Base-by-base conservation (phyloP, 108 stramenopile genomes). In the Mayamaea pseudoterrestris region DNA sequence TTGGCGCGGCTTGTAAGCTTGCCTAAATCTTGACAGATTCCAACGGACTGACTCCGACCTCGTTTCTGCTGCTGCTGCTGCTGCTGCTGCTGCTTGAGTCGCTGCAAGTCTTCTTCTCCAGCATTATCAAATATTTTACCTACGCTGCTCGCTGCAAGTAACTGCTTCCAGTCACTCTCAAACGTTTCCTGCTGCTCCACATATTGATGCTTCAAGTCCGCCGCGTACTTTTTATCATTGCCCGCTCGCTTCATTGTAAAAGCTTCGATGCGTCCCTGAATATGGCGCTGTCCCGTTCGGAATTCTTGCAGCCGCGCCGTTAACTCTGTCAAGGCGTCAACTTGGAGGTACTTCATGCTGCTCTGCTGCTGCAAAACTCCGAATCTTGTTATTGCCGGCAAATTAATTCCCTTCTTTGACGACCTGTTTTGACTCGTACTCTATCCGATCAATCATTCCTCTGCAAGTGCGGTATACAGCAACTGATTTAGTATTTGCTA, bases 241-340 rank as follows among this genome's bases (percentile, higher is more conserved):
- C 79, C 76, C 0, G 74, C 88, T 14, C 88, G 59, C 56, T 90
- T 90, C 78, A 81, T 85, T 1, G 78, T 74, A 65, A 73, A 90
- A 25, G 83, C 88, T 63, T 90, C 88, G 27, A 90, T 64, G 17
- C 80, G 57, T 1, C 88, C 88, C 39, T 90, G 73, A n/a, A 90
- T 79, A 18, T 78, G 65, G 7, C 88, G 73, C 9, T 70, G 66
- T 7, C 63, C 53, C 9, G 78, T 50, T 6, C 61, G 41, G 1
- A 66, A 78, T 30, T 78, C 80, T 17, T 78, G 74, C 17, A 90
- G 69, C 30, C 74, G 69, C 0, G 72, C 54, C 18, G 88, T 81
- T 26, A 81, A 63, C 49, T 80, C 62, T 22, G 78, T 71, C 35
- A 90, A 64, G 21, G 70, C 69, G 26, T 79, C 78, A 41, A 82